A percentile compares a stretch with the other conserved stretches of the same genome.
These are phyloP conservation scores for Russula lepida DNA, from an alignment of 768 basidiomycete genomes.

Conservation along the genomic window DNA sequence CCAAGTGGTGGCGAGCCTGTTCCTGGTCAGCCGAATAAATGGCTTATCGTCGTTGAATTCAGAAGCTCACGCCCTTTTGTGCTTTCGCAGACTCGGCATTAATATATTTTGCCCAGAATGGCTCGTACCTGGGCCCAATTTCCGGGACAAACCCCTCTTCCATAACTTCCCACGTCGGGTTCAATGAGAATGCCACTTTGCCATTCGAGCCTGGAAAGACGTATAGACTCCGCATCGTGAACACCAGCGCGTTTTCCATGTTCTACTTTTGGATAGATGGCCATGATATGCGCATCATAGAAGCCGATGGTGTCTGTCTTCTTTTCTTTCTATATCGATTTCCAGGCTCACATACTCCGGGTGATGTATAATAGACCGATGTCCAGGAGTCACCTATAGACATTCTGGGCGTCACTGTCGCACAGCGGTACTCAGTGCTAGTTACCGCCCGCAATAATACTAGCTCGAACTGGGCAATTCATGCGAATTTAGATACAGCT, in stretches of 20 bases:
- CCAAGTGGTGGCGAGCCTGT: constrained; percentile 85
- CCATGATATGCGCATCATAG: constrained; percentile 76
- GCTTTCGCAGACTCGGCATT: constrained; percentile 54
- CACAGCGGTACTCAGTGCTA: constrained; percentile 89
- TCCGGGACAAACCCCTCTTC: constrained; percentile 37
- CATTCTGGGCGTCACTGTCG: constrained; percentile 66
- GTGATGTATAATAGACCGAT: constrained; percentile 49
- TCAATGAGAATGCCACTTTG: constrained; percentile 82
- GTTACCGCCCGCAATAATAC: constrained; percentile 86
- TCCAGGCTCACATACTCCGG: background rate
- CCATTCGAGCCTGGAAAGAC: constrained; percentile 83
- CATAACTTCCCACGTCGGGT: constrained; percentile 57
- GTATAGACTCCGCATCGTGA: constrained; percentile 83
- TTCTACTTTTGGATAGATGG: constrained; percentile 90
- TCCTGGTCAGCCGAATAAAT: constrained; percentile 44
- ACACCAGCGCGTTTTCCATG: constrained; percentile 63
- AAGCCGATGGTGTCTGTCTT: constrained; percentile 66
- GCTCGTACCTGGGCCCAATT: constrained; percentile 56
- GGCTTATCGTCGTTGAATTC: background rate
- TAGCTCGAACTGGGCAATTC: constrained; percentile 73
- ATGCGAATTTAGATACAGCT: constrained; percentile 79
- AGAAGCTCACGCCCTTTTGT: background rate
- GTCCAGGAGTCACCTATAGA: constrained; percentile 65
- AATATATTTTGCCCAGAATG: constrained; percentile 77
- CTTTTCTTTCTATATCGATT: background rate